Percentiles rank a stretch among this genome's conserved stretches.
Conservation (phyloP, 495 filamentous ascomycete genomes). For the Parmelia sp. region DNA sequence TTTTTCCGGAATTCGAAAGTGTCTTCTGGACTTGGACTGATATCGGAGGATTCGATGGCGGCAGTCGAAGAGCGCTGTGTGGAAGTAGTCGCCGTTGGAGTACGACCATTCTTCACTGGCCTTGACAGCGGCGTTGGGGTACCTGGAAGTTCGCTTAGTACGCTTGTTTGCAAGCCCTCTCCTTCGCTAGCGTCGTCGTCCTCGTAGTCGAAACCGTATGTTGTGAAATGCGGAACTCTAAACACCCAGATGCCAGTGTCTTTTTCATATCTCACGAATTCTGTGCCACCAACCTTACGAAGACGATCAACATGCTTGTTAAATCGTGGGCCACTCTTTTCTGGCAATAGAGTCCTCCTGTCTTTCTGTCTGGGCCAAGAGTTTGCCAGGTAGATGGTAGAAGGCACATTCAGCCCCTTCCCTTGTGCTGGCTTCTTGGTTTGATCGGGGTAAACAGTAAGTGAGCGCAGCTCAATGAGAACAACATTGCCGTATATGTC, state of each 20-base stretch:
- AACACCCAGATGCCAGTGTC: conserved; percentile 85
- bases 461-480: conserved; percentile 61
- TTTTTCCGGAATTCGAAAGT: conserved; percentile 77
- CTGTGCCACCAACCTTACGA: conserved; percentile 66
- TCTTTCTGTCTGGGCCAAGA: conserved; percentile 77
- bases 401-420: conserved; percentile 85
- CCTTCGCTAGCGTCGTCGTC: conserved; percentile 63
- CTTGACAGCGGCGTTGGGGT: conserved; percentile 50
- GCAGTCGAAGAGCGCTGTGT: conserved; percentile 30
- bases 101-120: conserved; percentile 28
- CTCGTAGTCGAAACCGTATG: conserved; percentile 86
- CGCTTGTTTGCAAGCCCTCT: conserved; percentile 48
- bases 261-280: conserved; percentile 69
- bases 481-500: conserved; percentile 67
- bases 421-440: conserved; percentile 72
- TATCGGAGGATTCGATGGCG: conserved; percentile 36
- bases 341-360: conserved; percentile 46
- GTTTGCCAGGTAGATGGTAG: conserved; percentile 75
- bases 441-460: conserved; percentile 77
- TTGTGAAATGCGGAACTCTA: conserved; percentile 88
- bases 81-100: conserved; percentile 29
- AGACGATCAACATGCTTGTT: conserved; percentile 79
- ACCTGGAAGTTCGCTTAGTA: conserved; percentile 53
- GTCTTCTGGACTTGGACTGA: conserved; percentile 58
- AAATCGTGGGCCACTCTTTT: conserved; percentile 52